Evolutionary conservation across 768 basidiomycete species (phyloP), one percentile per base, ranked within the genome.

Genomic region (Imleria badia): DNA sequence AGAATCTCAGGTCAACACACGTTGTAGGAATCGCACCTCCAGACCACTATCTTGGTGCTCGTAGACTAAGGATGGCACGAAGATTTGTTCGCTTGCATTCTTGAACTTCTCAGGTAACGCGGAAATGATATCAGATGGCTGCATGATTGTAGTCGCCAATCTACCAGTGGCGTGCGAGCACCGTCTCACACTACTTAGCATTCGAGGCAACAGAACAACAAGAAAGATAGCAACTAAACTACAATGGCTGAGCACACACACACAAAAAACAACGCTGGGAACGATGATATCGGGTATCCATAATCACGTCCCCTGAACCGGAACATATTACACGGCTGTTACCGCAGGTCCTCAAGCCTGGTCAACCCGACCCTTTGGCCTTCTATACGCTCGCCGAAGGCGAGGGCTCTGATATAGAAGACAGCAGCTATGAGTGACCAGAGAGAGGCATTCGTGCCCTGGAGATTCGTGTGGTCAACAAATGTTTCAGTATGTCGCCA

Each of bases 371-470:
- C 81, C 84, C 73, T 77, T 80, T 65, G 81, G 58, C 80, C 86
- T 51, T 75, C 78, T 75, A 91, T 86, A 50, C 66, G 75, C 73
- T 94, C 92, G 64, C 86, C 88, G 19, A 81, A 76, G 56, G 78
- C 68, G 39, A 84, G 74, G 13, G 91, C 89, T 51, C 85, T 80
- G 14, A 72, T 70, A 63, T 92, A 96, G 64, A 85, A 85, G 51
- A 78, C 58, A 23, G 80, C 76, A 17, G 90, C 87, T 63, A 92
- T 80, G 46, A 91, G 64, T 22, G 89, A 91, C 79, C 84, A 97
- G 46, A 95, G 70, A 13, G 86, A 85, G 26, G 84, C 87, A 64
- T 93, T 93, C 33, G 89, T 89, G 40, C 92, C 93, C 91, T 94
- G 54, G n/a, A 45, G 56, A 34, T 45, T 38, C 35, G 20, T 23